Percentiles rank a stretch among this genome's conserved stretches.
These are phyloP conservation scores for Colletotrichum sp. DNA, from an alignment of 2,329 filamentous ascomycete genomes.

Conservation along the genomic window DNA sequence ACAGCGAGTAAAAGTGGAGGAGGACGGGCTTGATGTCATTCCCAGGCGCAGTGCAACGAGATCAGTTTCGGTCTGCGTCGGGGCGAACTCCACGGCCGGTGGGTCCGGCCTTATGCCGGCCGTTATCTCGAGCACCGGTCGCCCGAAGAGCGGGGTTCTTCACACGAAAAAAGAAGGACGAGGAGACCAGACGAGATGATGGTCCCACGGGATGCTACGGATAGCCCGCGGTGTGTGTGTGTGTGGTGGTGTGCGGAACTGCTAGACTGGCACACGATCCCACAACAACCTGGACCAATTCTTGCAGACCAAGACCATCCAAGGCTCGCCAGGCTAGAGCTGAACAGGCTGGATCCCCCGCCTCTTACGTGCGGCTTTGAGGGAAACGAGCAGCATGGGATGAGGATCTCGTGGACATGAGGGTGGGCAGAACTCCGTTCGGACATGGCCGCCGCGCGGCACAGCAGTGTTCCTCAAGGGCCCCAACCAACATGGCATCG, in stretches of 20 bases:
- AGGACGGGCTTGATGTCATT: slow-evolving; percentile 18
- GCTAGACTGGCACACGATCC: background rate
- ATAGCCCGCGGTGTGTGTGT: background rate
- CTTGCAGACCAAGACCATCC: background rate
- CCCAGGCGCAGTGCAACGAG: background rate
- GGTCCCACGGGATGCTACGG: background rate
- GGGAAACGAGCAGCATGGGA: background rate
- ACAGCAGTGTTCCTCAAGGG: background rate
- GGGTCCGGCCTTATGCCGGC: slow-evolving; percentile 19
- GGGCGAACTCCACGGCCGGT: slow-evolving; percentile 12
- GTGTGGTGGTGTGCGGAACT: background rate
- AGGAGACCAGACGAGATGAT: background rate
- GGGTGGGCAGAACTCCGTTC: background rate
- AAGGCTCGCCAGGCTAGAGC: background rate
- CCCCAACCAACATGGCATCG: background rate
- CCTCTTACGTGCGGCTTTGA: background rate
- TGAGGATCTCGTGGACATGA: background rate
- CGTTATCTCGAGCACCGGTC: slow-evolving; percentile 12
- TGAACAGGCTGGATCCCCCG: background rate
- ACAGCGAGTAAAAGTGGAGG: slow-evolving; percentile 11
- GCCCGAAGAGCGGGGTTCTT: slow-evolving; percentile 5
- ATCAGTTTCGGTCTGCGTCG: slow-evolving; percentile 16
- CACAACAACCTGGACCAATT: background rate
- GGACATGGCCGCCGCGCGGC: background rate
- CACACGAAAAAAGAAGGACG: background rate